A percentile compares a stretch with the other conserved stretches of the same genome.
These are phyloP conservation scores for California macrophylla DNA, from an alignment of 441 rosid genomes.

Conservation along the genomic window DNA sequence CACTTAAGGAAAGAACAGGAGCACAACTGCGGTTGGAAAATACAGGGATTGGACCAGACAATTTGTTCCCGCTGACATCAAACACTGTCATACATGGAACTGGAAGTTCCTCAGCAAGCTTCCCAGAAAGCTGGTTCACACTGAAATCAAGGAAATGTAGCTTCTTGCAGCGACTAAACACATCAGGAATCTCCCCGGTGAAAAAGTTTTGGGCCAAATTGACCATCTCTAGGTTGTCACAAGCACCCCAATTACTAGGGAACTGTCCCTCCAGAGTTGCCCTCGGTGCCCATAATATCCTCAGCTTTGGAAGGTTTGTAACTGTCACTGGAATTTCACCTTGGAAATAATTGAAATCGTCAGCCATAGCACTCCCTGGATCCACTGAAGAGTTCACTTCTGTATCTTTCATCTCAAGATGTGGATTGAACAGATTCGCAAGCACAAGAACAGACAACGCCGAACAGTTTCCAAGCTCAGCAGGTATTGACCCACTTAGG, in stretches of 20 bases:
- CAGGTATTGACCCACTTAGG: conserved; percentile 40
- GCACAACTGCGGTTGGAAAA: conserved; percentile 6
- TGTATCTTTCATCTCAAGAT: conserved; percentile 15
- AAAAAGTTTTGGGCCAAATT: conserved; percentile 19
- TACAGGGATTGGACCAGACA: conserved; percentile 17
- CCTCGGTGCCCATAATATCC: conserved; percentile 22
- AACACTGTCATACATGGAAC: conserved; percentile 24
- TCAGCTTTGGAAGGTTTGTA: conserved; percentile 31
- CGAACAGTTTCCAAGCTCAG: conserved; percentile 45
- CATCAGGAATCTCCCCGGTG: conserved; percentile 14
- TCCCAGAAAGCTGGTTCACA: conserved; percentile 20
- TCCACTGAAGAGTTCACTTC: conserved; percentile 21
- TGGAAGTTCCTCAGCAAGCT: conserved; percentile 13
- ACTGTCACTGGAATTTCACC: conserved; percentile 38
- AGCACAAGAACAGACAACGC: conserved; percentile 45
- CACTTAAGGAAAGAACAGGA: conserved; percentile 14
- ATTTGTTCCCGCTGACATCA: conserved; percentile 19
- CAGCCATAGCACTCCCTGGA: conserved; percentile 20
- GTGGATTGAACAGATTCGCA: conserved; percentile 34
- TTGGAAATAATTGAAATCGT: conserved; percentile 43
- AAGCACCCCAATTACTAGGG: conserved; percentile 15
- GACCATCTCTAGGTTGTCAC: conserved; percentile 18
- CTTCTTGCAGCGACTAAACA: conserved; percentile 14
- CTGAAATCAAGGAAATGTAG: conserved; percentile 23
- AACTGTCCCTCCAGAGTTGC: conserved; percentile 17